Base-by-base conservation (phyloP, 2,329 filamentous ascomycete species). In the Alternaria conjuncta region DNA sequence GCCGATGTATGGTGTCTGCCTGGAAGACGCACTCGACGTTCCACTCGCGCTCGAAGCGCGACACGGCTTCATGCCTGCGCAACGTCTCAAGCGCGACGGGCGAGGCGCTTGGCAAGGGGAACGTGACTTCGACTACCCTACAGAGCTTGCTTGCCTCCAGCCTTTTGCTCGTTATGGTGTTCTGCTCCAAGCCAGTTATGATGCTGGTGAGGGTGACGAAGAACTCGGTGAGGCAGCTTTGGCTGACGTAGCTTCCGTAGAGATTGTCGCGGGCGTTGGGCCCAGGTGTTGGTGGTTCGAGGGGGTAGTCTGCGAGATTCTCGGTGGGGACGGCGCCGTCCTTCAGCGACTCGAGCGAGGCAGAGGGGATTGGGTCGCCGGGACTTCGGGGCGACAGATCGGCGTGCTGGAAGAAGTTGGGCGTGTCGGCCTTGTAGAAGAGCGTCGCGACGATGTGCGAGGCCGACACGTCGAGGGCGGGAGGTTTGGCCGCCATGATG, bases 11-110 rank as follows among this genome's bases (percentile, higher is more conserved):
- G 28, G 84, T 87, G 75, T 95, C 92, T 44, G 81, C 81, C 79
- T 96, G 92, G 66, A 97, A 84, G 20, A 92, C 88, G 13, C 95
- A 90, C 79, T 96, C 92, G 44, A 96, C 90, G 74, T 94, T 94
- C 92, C 93, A 96, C 78, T 95, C 92, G 66, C 89, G 87, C 85
- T 97, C 93, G 74, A 96, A 96, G n/a, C 75, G 71, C n/a, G 71
- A 93, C 63, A 97, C 89, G 63, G 89, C 88, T 81, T 95, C 92
- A 78, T 96, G 90, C 75, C 92, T 92, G 67, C 92, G 87, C 71
- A 96, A 82, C 69, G 94, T 91, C 3, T 85, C 82, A 18, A 95
- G 83, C 5, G 83, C 81, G 8, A 86, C 75, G 54, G 82, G 75
- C 1, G 83, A 81, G 53, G 84, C 81, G 15, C 81, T 82, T 0